phyloP scores from a whole-genome alignment of 139 green algal genomes.

The Mesotaenium endlicherianum region DNA sequence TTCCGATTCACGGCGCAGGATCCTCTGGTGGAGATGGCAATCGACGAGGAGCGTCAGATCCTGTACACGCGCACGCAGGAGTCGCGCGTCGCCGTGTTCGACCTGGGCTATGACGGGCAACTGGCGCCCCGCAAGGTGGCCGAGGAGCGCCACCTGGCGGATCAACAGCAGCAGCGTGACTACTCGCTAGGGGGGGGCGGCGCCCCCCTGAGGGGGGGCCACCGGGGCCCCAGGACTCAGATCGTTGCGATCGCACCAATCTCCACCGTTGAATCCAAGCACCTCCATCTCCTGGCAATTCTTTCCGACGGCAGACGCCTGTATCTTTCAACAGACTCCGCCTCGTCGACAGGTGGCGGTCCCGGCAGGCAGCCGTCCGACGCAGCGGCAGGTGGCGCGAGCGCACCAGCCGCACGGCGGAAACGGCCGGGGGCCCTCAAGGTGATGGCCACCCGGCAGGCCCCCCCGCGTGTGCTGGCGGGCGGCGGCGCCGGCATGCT shows the following conservation, averaged over 20 bases:
- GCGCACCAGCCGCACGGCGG: neutral
- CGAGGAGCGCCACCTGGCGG: conserved; percentile 61
- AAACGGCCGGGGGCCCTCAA: neutral
- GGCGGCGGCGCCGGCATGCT: neutral
- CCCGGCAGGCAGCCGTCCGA: too few species aligned
- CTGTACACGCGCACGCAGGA: conserved; percentile 76
- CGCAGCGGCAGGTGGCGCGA: neutral
- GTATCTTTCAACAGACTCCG: conserved; percentile 71
- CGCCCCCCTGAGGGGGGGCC: too few species aligned
- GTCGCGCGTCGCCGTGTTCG: conserved; percentile 76
- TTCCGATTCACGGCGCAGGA: conserved; percentile 55
- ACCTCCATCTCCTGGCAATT: conserved; percentile 80
- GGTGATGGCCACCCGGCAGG: neutral
- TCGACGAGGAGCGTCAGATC: conserved; percentile 78
- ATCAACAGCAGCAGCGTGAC: too few species aligned
- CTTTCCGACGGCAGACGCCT: conserved; percentile 80
- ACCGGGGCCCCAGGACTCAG: conserved; percentile 31
- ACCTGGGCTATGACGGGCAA: conserved; percentile 71
- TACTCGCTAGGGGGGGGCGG: too few species aligned
- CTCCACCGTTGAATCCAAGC: conserved; percentile 62
- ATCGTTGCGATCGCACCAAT: conserved; percentile 77
- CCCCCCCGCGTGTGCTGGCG: neutral
- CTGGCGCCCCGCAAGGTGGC: conserved; percentile 60
- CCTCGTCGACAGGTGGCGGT: too few species aligned
- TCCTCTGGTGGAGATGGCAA: conserved; percentile 69